Percentiles rank a stretch among this genome's conserved stretches.
Evolutionary conservation across 257 asterid genomes (phyloP).

Genomic region (Apocynum venetum): DNA sequence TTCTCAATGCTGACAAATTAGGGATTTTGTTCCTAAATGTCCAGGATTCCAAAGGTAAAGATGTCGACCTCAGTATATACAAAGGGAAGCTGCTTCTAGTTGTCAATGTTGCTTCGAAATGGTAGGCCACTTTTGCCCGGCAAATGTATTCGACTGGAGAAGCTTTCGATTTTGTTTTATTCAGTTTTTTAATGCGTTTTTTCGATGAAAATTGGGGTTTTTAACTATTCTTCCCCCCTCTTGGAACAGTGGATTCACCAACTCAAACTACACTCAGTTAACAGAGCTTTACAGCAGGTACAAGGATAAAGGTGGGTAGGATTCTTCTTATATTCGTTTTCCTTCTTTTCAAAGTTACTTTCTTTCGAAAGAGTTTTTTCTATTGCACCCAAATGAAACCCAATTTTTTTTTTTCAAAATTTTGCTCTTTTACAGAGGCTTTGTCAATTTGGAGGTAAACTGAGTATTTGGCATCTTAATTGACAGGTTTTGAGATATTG

Average conservation of each 20-base stretch:
- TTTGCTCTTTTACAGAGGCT: slow-evolving; percentile 2
- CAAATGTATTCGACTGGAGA: background rate
- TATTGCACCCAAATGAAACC: background rate
- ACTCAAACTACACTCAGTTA: slow-evolving; percentile 66
- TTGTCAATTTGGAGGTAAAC: background rate
- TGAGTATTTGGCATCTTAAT: slow-evolving; percentile 1
- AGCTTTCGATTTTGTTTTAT: background rate
- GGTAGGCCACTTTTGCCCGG: slow-evolving; percentile 30
- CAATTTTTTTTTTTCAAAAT: background rate
- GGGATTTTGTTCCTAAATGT: background rate
- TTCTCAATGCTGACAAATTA: background rate
- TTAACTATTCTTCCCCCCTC: background rate
- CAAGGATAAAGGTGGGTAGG: slow-evolving; percentile 60
- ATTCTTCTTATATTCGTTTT: background rate
- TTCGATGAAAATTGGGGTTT: background rate
- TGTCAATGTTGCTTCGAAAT: slow-evolving; percentile 96
- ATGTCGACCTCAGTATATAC: slow-evolving; percentile 56
- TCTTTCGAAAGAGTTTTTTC: background rate
- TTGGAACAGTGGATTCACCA: slow-evolving; percentile 67
- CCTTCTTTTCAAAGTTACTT: background rate
- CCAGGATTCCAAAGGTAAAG: slow-evolving; percentile 64
- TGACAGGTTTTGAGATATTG: slow-evolving; percentile 74
- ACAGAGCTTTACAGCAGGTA: slow-evolving; percentile 55
- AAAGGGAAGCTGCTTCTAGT: slow-evolving; percentile 84
- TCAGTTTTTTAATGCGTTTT: background rate